A percentile compares a stretch with the other conserved stretches of the same genome.
Evolutionary conservation across 139 green algal genomes (phyloP).

Genomic region (Chlorella sp.): DNA sequence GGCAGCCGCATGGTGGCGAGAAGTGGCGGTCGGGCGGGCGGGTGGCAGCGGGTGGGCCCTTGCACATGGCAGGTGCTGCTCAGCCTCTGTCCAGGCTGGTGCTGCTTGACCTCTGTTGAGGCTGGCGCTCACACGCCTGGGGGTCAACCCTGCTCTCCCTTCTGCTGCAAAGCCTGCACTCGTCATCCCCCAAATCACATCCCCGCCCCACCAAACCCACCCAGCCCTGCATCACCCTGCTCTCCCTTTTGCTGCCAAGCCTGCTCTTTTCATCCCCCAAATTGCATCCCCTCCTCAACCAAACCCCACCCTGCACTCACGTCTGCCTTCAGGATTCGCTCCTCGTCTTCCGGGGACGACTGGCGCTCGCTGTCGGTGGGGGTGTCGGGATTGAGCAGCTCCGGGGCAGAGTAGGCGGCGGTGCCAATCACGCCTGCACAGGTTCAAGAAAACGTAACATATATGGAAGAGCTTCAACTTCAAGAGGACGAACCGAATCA

Average conservation of each 20-base stretch:
- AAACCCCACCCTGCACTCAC: conserved; percentile 23
- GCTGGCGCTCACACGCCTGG: too few relatives aligned
- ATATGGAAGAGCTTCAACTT: too few relatives aligned
- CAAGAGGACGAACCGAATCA: too few relatives aligned
- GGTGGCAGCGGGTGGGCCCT: background rate
- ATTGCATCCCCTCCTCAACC: background rate
- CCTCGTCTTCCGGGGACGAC: background rate
- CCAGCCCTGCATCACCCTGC: background rate
- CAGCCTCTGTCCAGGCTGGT: too few relatives aligned
- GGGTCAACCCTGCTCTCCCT: too few relatives aligned
- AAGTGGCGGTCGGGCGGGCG: background rate
- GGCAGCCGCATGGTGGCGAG: too few relatives aligned
- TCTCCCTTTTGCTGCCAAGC: background rate
- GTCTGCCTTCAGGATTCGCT: conserved; percentile 46
- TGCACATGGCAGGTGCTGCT: too few relatives aligned
- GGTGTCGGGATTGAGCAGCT: conserved; percentile 50
- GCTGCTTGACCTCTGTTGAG: too few relatives aligned
- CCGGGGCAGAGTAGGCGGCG: conserved; percentile 55
- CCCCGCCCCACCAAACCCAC: too few relatives aligned
- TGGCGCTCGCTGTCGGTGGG: background rate
- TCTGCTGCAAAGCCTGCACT: too few relatives aligned
- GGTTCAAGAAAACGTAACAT: too few relatives aligned
- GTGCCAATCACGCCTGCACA: conserved; percentile 48
- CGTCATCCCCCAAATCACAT: too few relatives aligned
- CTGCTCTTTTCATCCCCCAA: background rate